Conservation (phyloP, 2,329 filamentous ascomycete genomes). For the Corniculantispora saksenae region DNA sequence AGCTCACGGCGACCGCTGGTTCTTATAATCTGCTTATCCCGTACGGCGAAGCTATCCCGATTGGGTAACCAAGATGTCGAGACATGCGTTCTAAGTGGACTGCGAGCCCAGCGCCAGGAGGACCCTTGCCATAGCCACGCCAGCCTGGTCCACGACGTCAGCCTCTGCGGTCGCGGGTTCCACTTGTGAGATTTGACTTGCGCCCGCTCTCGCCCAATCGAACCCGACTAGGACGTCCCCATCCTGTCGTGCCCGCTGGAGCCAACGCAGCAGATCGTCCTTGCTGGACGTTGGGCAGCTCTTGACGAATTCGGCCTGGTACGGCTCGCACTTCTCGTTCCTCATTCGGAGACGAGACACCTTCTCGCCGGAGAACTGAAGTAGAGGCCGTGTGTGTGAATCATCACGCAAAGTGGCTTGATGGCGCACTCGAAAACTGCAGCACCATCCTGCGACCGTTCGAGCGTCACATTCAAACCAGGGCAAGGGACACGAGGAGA, state of each 20-base stretch:
- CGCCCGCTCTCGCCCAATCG: background rate
- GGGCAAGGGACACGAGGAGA: background rate
- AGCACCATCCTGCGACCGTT: background rate
- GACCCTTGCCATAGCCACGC: constrained; percentile 10
- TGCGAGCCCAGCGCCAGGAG: background rate
- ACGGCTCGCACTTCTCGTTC: background rate
- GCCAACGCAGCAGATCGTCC: background rate
- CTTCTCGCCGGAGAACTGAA: too few relatives aligned
- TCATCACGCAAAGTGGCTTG: background rate
- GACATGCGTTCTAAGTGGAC: background rate
- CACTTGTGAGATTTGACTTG: constrained; percentile 11
- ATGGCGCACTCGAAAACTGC: background rate
- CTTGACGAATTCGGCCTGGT: background rate
- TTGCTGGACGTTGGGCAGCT: background rate
- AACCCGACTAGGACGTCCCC: background rate
- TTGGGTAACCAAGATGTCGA: constrained; percentile 12
- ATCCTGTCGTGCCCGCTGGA: background rate
- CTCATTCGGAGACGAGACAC: background rate
- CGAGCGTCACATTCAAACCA: background rate
- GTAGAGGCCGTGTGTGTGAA: background rate
- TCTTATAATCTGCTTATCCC: constrained; percentile 12
- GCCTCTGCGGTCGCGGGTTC: constrained; percentile 1
- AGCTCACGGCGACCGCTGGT: background rate
- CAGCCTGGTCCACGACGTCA: background rate
- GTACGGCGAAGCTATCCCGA: constrained; percentile 7